These are phyloP conservation scores for Wickerhamiella sergipiensis DNA, from an alignment of 805 yeast species.

Conservation along the genomic window DNA sequence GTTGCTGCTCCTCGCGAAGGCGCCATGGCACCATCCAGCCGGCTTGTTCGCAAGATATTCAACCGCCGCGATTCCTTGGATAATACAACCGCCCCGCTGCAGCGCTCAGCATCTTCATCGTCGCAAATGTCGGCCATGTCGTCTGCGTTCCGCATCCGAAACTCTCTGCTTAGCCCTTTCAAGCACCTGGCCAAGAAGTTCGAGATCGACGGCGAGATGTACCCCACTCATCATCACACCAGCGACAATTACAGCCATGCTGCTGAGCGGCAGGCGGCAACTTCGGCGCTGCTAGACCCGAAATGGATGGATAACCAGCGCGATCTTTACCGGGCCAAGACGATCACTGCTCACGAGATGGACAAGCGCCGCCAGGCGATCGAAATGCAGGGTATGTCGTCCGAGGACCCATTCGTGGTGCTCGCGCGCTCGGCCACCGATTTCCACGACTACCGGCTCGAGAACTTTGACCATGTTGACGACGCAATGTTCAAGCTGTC, in stretches of 20 bases:
- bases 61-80: neutral
- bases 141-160: constrained; percentile 1
- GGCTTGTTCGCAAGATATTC: constrained; percentile 7
- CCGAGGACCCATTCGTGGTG: constrained; percentile 9
- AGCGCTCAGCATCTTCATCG: neutral
- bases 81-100: neutral
- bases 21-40: neutral
- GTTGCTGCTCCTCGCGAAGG: neutral
- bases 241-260: neutral
- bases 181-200: neutral
- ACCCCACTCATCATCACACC: constrained; percentile 8
- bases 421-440: constrained; percentile 8
- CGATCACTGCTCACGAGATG: constrained; percentile 55
- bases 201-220: constrained; percentile 8
- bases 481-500: constrained; percentile 21
- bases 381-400: constrained; percentile 16
- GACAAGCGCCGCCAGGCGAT: constrained; percentile 50
- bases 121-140: neutral
- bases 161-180: neutral
- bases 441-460: constrained; percentile 17
- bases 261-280: neutral
- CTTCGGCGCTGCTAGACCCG: constrained; percentile 6
- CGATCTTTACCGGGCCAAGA: constrained; percentile 59
- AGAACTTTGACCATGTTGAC: constrained; percentile 20
- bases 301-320: constrained; percentile 41